Conservation (phyloP, 495 filamentous ascomycete species). For the Hyaloscypha hepaticicola region DNA sequence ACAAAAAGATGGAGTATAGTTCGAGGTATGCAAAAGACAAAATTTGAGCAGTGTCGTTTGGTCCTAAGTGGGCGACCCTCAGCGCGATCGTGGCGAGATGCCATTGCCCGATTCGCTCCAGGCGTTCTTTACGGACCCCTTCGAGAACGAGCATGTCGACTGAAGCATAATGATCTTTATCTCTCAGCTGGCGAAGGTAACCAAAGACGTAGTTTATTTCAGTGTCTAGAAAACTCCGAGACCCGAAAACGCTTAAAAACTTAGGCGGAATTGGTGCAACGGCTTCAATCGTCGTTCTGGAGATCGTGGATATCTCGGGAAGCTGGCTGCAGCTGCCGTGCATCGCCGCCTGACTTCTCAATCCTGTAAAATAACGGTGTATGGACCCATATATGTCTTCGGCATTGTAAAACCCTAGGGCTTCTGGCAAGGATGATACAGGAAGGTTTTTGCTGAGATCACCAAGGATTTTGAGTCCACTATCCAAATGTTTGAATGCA, state of each 20-base stretch:
- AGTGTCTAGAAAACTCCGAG: neutral
- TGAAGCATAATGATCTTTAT: neutral
- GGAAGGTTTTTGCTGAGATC: neutral
- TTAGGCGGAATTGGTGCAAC: neutral
- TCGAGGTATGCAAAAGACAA: neutral
- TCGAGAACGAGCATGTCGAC: neutral
- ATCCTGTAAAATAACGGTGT: too few species aligned
- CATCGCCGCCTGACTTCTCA: too few species aligned
- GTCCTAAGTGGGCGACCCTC: neutral
- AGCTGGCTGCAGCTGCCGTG: too few species aligned
- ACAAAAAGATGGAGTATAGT: neutral
- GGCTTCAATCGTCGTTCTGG: too few species aligned
- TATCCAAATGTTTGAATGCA: neutral
- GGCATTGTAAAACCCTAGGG: too few species aligned
- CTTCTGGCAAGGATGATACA: too few species aligned
- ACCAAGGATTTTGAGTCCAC: constrained; percentile 2
- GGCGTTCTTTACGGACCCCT: neutral
- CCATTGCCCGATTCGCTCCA: neutral
- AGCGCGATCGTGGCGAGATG: neutral
- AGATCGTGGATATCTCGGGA: neutral
- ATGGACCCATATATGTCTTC: too few species aligned
- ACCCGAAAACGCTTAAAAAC: neutral
- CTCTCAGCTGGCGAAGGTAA: neutral
- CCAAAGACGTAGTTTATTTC: neutral
- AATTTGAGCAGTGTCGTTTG: neutral